These are phyloP conservation scores for Fraxinus platypoda DNA, from an alignment of 305 asterid genomes.

Conservation along the genomic window DNA sequence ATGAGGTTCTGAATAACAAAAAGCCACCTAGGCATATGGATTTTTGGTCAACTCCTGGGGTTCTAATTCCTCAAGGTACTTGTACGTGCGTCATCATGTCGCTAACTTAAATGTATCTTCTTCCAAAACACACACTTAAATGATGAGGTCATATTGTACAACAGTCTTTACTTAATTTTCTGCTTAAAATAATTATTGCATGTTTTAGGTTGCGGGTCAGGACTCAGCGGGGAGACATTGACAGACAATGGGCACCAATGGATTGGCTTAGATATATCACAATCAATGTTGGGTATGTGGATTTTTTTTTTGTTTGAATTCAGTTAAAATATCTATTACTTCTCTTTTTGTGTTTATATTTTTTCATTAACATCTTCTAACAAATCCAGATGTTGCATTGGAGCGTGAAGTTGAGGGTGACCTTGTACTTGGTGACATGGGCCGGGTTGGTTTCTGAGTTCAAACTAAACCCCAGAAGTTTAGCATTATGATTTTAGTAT, in stretches of 20 bases:
- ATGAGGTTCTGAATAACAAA: not conserved
- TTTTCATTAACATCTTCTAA: conserved; percentile 10
- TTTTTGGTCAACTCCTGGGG: not conserved
- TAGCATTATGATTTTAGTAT: not conserved
- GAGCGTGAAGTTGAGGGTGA: conserved; percentile 95
- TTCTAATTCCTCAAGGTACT: not conserved
- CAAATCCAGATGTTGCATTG: conserved; percentile 64
- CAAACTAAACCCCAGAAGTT: not conserved
- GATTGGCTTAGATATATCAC: conserved; percentile 92
- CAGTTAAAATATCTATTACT: not conserved
- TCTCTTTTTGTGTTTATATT: conserved; percentile 1
- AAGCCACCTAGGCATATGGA: not conserved
- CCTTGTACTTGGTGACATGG: conserved; percentile 86
- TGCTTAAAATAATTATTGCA: not conserved
- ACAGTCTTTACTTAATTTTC: not conserved
- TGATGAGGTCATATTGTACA: not conserved
- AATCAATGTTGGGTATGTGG: conserved; percentile 72
- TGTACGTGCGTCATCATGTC: not conserved
- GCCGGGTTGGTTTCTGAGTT: conserved; percentile 55
- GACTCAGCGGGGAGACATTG: conserved; percentile 88
- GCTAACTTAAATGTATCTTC: not conserved
- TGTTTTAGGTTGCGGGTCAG: conserved; percentile 89
- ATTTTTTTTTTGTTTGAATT: not conserved
- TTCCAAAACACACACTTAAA: not conserved
- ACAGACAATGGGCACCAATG: conserved; percentile 88